These are phyloP conservation scores for Ceratobasidium papillatum DNA, from an alignment of 1,284 basidiomycete species.

Conservation along the genomic window DNA sequence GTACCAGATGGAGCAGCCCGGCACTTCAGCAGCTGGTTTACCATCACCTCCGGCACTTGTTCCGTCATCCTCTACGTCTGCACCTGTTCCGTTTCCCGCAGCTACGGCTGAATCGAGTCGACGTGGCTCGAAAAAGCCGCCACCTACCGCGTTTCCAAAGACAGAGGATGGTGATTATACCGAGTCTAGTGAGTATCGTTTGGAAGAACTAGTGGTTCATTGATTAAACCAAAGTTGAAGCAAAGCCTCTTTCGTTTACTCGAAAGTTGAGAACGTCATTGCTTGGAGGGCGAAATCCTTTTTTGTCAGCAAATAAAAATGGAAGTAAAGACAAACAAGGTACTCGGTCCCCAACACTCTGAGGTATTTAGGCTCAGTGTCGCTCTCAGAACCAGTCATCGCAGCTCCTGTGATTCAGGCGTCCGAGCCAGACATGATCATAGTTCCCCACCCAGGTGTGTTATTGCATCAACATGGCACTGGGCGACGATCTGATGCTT, in stretches of 20 bases:
- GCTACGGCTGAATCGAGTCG: background rate
- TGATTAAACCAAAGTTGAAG: conserved; percentile 1
- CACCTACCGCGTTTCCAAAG: conserved; percentile 25
- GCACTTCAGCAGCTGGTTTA: background rate
- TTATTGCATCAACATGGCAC: background rate
- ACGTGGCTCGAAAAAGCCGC: background rate
- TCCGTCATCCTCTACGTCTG: background rate
- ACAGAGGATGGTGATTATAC: conserved; percentile 9
- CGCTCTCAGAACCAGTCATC: background rate
- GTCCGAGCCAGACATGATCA: conserved; percentile 12
- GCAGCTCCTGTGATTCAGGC: background rate
- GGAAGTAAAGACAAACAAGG: conserved; percentile 4
- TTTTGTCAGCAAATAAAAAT: background rate
- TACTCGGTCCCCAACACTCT: background rate
- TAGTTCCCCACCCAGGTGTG: conserved; percentile 17
- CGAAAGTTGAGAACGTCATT: conserved; percentile 16
- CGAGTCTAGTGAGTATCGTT: conserved; percentile 4
- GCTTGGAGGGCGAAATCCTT: conserved; percentile 28
- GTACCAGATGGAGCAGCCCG: conserved; percentile 17
- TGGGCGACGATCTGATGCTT: background rate
- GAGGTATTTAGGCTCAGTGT: background rate
- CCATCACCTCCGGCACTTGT: background rate
- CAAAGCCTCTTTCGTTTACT: conserved; percentile 9
- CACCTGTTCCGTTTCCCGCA: background rate
- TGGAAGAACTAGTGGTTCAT: background rate